Evolutionary conservation across 768 basidiomycete species (phyloP), one percentile per base, ranked within the genome.

Genomic region (Nidularia pulvinata): DNA sequence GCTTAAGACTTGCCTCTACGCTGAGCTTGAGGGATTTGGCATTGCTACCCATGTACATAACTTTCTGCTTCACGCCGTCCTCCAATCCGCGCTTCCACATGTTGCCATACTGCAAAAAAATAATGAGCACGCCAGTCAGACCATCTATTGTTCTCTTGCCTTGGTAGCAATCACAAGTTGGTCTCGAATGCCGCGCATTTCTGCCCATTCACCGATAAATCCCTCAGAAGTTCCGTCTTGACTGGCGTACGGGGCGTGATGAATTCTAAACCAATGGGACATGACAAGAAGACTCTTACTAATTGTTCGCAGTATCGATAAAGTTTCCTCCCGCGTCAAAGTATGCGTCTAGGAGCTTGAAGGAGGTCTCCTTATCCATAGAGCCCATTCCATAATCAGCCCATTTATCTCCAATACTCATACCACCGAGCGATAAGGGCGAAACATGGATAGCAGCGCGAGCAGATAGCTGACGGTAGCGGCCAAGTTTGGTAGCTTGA

Each of bases 181-280:
- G 53, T 81, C 76, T 13, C 80, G 68, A 44, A 73, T 75, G 0
- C 67, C 69, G 14, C 78, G 66, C 36, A 64, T 55, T 54, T 77
- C 71, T 52, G 75, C 72, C 80, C 79, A 82, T 57, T 81, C 79
- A 5, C 80, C 80, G 30, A 80, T 70, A 57, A 76, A 76, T 37
- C 54, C 48, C 59, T 88, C 84, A 6, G 79, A 82, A 33, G 73
- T 62, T 55, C 79, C 82, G 50, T 81, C 74, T 56, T 85, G 80
- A 49, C 75, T 79, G 34, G 35, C 5, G 6, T 45, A 46, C 32
- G 33, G 14, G 49, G 37, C 33, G 30, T 32, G 37, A n/a, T n/a
- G n/a, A n/a, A n/a, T n/a, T n/a, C n/a, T n/a, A n/a, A n/a, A n/a
- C n/a, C n/a, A n/a, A n/a, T 56, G 55, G 35, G 68, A 70, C 37